A percentile compares a stretch with the other conserved stretches of the same genome.
phyloP scores from a whole-genome alignment of 2,329 filamentous ascomycete species.

The Chaetomiaceae sp. region DNA sequence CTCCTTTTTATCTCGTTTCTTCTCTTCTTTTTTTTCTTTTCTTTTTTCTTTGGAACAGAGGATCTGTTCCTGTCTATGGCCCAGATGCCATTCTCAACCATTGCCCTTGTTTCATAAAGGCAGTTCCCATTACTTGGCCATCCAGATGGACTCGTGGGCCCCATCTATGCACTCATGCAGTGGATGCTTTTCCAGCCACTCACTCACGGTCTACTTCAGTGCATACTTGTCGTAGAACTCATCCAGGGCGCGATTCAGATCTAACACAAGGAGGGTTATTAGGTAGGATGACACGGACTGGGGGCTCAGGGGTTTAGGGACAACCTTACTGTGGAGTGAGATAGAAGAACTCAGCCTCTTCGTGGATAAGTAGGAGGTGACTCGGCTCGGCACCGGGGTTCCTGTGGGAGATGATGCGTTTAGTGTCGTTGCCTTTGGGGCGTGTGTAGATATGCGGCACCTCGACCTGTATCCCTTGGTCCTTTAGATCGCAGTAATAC shows the following conservation, averaged over 20 bases:
- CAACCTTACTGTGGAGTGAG: background rate
- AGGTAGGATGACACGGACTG: background rate
- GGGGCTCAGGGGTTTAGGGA: too few relatives aligned
- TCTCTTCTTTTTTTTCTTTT: too few relatives aligned
- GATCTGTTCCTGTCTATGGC: too few relatives aligned
- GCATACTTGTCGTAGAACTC: constrained; percentile 1
- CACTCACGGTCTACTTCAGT: background rate
- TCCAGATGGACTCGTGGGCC: too few relatives aligned
- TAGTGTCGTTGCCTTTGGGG: background rate
- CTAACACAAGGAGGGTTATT: background rate
- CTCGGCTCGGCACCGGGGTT: background rate
- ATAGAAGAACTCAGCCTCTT: background rate
- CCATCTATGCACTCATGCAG: too few relatives aligned
- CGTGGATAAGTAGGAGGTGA: constrained; percentile 2
- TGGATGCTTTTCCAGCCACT: background rate
- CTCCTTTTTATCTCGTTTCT: too few relatives aligned
- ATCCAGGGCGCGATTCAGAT: constrained; percentile 1
- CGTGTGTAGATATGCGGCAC: background rate
- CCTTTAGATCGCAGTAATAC: background rate
- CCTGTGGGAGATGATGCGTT: background rate
- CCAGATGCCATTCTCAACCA: too few relatives aligned
- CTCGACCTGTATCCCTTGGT: constrained; percentile 1
- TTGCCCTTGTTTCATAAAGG: too few relatives aligned
- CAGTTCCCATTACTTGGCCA: background rate
- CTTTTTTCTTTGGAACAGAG: too few relatives aligned